Evolutionary conservation across 176 grass and related monocot species (phyloP).

Genomic region (Oryza glumipatula): DNA sequence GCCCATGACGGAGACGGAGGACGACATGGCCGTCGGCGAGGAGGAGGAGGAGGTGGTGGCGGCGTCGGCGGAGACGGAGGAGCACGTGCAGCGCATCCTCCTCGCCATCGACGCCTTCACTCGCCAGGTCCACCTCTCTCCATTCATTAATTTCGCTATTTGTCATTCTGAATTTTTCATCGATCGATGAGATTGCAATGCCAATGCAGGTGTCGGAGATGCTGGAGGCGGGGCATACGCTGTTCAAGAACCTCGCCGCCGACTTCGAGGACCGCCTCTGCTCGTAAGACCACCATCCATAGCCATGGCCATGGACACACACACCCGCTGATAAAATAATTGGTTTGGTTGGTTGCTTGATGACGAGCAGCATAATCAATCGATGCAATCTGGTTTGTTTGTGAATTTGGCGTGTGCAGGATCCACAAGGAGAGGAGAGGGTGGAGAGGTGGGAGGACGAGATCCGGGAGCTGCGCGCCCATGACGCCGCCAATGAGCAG

Average conservation of each 20-base stretch:
- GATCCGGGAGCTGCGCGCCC: constrained; percentile 69
- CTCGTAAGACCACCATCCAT: constrained; percentile 35
- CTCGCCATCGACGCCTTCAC: constrained; percentile 84
- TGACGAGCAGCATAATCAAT: too few species aligned
- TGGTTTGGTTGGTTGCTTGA: too few species aligned
- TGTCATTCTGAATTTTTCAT: neutral
- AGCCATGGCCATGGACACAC: neutral
- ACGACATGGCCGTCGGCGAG: constrained; percentile 10
- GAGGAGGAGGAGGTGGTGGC: too few species aligned
- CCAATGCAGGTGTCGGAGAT: constrained; percentile 68
- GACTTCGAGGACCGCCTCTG: constrained; percentile 95
- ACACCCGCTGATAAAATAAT: too few species aligned
- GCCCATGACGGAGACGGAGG: neutral
- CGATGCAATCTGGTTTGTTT: neutral
- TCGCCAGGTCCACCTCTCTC: constrained; percentile 50
- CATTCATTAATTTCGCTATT: too few species aligned
- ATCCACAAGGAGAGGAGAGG: constrained; percentile 80
- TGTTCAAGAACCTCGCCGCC: constrained; percentile 78
- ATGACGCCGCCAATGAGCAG: constrained; percentile 73
- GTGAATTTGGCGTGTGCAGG: constrained; percentile 31
- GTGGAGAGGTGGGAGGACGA: constrained; percentile 87
- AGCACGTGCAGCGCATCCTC: constrained; percentile 71
- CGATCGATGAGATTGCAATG: neutral
- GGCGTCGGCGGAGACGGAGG: constrained; percentile 66
- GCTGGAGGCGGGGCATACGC: constrained; percentile 69